A percentile compares a stretch with the other conserved stretches of the same genome.
These are phyloP conservation scores for Solanum pennellii DNA, from an alignment of 257 asterid species.

Conservation along the genomic window DNA sequence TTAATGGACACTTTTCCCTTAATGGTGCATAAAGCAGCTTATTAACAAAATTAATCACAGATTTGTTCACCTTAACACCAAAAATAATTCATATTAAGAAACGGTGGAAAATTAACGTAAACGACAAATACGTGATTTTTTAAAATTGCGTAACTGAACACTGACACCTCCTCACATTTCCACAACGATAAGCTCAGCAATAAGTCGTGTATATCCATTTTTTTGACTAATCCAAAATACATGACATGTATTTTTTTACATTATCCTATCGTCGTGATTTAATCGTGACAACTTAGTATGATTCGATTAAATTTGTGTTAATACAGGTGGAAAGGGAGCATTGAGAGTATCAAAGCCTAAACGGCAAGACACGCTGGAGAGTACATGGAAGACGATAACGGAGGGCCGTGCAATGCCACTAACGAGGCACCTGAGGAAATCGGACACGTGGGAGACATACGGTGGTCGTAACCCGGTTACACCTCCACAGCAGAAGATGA, in stretches of 20 bases:
- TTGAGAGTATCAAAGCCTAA: conserved; percentile 48
- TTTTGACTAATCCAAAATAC: background rate
- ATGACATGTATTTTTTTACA: background rate
- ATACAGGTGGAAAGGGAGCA: conserved; percentile 49
- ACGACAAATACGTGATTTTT: background rate
- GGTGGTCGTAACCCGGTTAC: conserved; percentile 11
- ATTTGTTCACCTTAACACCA: background rate
- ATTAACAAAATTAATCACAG: background rate
- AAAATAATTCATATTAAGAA: background rate
- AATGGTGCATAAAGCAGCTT: background rate
- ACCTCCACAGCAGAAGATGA: conserved; percentile 29
- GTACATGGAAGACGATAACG: conserved; percentile 78
- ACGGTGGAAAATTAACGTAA: background rate
- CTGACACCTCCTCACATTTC: background rate
- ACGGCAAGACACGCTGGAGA: conserved; percentile 68
- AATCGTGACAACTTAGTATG: background rate
- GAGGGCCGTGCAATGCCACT: conserved; percentile 71
- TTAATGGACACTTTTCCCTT: background rate
- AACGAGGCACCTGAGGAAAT: conserved; percentile 57
- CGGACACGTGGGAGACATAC: conserved; percentile 64
- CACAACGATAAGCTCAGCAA: background rate
- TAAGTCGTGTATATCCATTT: background rate
- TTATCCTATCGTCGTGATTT: background rate
- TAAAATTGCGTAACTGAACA: background rate
- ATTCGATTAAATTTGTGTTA: background rate